Percentiles rank a stretch among this genome's conserved stretches.
These are phyloP conservation scores for Monosporascus sp. DNA, from an alignment of 2,329 filamentous ascomycete genomes.

Conservation along the genomic window DNA sequence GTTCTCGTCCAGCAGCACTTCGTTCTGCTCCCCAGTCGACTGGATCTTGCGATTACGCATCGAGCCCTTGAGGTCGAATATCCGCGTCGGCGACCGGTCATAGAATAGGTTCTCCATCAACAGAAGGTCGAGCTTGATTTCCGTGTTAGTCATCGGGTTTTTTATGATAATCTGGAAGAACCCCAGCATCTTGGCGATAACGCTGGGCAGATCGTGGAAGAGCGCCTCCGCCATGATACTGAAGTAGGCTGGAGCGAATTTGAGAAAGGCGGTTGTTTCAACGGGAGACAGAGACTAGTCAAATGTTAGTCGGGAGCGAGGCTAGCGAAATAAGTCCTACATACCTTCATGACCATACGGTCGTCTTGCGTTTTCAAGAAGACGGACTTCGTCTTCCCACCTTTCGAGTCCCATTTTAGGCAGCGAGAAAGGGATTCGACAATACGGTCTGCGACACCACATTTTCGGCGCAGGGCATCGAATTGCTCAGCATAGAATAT, in stretches of 20 bases:
- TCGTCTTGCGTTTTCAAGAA: constrained; percentile 97
- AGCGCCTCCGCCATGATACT: constrained; percentile 94
- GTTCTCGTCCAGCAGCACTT: constrained; percentile 95
- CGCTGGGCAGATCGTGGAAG: constrained; percentile 90
- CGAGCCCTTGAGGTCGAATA: constrained; percentile 93
- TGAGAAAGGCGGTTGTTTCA: constrained; percentile 89
- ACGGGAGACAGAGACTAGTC: constrained; percentile 75
- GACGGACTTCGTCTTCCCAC: constrained; percentile 94
- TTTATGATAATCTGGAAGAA: constrained; percentile 98
- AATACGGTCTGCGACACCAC: constrained; percentile 87
- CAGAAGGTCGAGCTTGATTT: constrained; percentile 90
- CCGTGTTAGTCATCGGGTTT: constrained; percentile 83
- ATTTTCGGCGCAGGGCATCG: constrained; percentile 87
- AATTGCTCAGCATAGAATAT: constrained; percentile 99
- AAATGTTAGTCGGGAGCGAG: constrained; percentile 35
- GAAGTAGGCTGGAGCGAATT: constrained; percentile 95
- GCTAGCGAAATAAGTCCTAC: background rate
- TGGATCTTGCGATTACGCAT: constrained; percentile 99
- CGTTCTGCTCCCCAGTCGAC: constrained; percentile 89
- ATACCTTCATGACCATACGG: constrained; percentile 77
- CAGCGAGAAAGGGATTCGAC: constrained; percentile 93
- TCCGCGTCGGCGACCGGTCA: constrained; percentile 81
- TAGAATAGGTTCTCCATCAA: constrained; percentile 99
- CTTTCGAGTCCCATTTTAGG: constrained; percentile 96
- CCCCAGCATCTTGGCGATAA: constrained; percentile 98